A percentile compares a stretch with the other conserved stretches of the same genome.
Evolutionary conservation across 768 basidiomycete genomes (phyloP).

Genomic region (Chalciporus chontae): DNA sequence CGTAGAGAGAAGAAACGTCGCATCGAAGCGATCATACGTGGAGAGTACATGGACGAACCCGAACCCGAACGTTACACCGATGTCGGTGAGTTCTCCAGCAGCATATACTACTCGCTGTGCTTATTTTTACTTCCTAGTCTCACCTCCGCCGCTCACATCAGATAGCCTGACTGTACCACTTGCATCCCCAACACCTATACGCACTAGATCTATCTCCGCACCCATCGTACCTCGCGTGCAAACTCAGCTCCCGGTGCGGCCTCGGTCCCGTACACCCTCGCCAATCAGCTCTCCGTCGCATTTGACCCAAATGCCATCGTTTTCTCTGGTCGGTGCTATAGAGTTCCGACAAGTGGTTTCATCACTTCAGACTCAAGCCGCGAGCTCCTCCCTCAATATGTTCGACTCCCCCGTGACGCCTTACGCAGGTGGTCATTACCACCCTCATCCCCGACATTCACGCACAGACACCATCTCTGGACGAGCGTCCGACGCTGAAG

Average conservation of each 20-base stretch:
- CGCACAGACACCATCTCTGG: constrained; percentile 33
- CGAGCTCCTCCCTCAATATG: constrained; percentile 50
- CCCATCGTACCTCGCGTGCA: constrained; percentile 38
- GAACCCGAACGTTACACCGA: constrained; percentile 56
- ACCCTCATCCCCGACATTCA: constrained; percentile 33
- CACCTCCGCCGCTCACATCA: constrained; percentile 2
- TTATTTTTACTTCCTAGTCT: constrained; percentile 11
- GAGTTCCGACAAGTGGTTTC: constrained; percentile 93
- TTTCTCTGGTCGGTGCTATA: constrained; percentile 90
- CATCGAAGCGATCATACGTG: constrained; percentile 50
- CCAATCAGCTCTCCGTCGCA: constrained; percentile 38
- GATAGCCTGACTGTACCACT: constrained; percentile 16
- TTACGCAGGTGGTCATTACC: constrained; percentile 75
- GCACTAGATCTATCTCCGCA: constrained; percentile 38
- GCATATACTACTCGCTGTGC: not conserved
- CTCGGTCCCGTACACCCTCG: constrained; percentile 47
- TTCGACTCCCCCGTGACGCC: constrained; percentile 71
- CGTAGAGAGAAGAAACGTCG: constrained; percentile 45
- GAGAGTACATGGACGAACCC: constrained; percentile 52
- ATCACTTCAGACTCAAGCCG: constrained; percentile 69
- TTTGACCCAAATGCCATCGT: constrained; percentile 64
- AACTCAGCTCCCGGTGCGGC: constrained; percentile 39
- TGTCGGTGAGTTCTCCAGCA: constrained; percentile 44
- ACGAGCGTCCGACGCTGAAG: constrained; percentile 33
- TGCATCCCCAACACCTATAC: constrained; percentile 31